These are phyloP conservation scores for Pseudocercospora vitis DNA, from an alignment of 2,329 filamentous ascomycete species.

Conservation along the genomic window DNA sequence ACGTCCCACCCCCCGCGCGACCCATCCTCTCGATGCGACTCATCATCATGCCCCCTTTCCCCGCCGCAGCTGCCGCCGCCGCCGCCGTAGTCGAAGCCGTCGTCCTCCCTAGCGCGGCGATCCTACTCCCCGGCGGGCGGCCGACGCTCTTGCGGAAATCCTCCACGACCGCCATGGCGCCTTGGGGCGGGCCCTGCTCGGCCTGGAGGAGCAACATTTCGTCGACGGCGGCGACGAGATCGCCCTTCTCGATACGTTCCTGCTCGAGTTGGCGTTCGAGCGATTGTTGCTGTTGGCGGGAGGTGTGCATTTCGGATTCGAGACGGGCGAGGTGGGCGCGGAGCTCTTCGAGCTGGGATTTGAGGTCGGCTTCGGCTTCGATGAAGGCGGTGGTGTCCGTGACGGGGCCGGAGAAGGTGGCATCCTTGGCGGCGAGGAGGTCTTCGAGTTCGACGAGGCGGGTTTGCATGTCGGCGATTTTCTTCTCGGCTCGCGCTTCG, in stretches of 20 bases:
- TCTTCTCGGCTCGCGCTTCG: slow-evolving; percentile 86
- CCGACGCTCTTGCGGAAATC: slow-evolving; percentile 57
- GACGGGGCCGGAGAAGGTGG: slow-evolving; percentile 60
- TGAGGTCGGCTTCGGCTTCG: slow-evolving; percentile 36
- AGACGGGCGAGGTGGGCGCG: slow-evolving; percentile 74
- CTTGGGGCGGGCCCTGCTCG: slow-evolving; percentile 43
- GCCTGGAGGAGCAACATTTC: slow-evolving; percentile 73
- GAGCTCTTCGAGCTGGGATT: slow-evolving; percentile 59
- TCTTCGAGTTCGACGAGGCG: slow-evolving; percentile 72
- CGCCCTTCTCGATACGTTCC: slow-evolving; percentile 79
- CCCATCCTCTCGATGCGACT: slow-evolving; percentile 22
- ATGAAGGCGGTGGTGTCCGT: slow-evolving; percentile 12
- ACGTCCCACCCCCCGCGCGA: slow-evolving; percentile 6
- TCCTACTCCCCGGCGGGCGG: slow-evolving; percentile 43
- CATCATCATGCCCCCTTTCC: slow-evolving; percentile 21
- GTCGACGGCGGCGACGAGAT: slow-evolving; percentile 76
- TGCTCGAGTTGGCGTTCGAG: slow-evolving; percentile 66
- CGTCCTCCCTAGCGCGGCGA: too few species aligned
- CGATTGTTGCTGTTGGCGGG: slow-evolving; percentile 71
- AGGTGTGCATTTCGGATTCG: slow-evolving; percentile 67
- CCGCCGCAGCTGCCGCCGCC: too few species aligned
- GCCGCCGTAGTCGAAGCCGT: too few species aligned
- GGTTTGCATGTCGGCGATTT: slow-evolving; percentile 72
- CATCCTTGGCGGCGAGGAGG: slow-evolving; percentile 64
- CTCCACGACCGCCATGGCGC: slow-evolving; percentile 43